Evolutionary conservation across 257 asterid species (phyloP), one percentile per base, ranked within the genome.

Genomic region (Perilla frutescens): DNA sequence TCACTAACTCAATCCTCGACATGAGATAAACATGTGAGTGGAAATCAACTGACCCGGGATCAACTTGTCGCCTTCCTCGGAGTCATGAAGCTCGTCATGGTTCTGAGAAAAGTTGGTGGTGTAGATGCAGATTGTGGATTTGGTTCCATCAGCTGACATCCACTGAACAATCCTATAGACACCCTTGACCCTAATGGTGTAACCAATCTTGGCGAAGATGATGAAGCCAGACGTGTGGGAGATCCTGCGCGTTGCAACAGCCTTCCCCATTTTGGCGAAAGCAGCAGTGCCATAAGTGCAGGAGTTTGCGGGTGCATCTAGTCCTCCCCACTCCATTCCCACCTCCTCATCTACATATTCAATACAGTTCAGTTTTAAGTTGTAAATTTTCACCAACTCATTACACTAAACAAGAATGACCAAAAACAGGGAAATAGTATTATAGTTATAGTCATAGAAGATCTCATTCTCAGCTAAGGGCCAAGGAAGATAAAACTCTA

Each of bases 31-130:
- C 1, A 31, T 10, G 39, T 2, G 9, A 5, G 5, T 3, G 54
- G 12, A 49, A 61, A 36, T 49, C 7, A 64, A 14, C 80, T 72
- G 36, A 80, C 90, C 93, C 62, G 89, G 81, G 65, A 82, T 32
- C 26, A 71, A 29, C 57, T 80, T 74, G 70, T 65, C 77, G 44
- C 80, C 77, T 40, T 83, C 86, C 10, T 72, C 37, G 39, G 70
- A 36, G 5, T 77, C 84, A 68, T 67, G 79, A 10, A 15, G 5
- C 40, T 71, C 79, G 1, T 86, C 74, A 36, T 86, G 72, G 31
- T 83, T 83, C 54, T 70, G 68, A 44, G 75, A 77, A 26, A 83
- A 78, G 8, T 71, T 69, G 54, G 74, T 1, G 4, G 85, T 45
- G 20, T 59, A 76, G 2, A 43, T 32, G 39, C 63, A 55, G 55